Base-by-base conservation (phyloP, 352 stramenopile species). In the Phytophthora boehmeriae region DNA sequence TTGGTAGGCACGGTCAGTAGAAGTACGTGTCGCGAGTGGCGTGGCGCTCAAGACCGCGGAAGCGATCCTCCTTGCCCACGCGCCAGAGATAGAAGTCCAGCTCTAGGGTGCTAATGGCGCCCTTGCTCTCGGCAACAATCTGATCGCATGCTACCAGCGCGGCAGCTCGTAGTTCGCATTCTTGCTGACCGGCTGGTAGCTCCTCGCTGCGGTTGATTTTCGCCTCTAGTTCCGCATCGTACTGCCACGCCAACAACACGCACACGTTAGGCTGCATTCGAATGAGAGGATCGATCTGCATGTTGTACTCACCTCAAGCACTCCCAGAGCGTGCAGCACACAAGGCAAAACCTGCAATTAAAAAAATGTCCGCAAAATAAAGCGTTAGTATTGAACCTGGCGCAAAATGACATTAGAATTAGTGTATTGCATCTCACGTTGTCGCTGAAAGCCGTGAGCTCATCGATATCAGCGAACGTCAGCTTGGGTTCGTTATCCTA, bases 51-150 rank as follows among this genome's bases (percentile, higher is more conserved):
- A 92, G 51, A 10, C 64, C 36, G 2, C 86, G 83, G 57, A 90
- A 92, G 9, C 71, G 71, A 8, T 80, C 74, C 36, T 92, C 81
- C 70, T 94, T 94, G 59, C 82, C 83, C 30, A 92, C 54, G 23
- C 82, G 81, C 86, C 86, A 92, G 16, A 94, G 65, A 59, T 92
- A 94, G 16, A 63, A 81, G 64, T 86, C 80, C 8, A 94, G 52
- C 25, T 84, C 80, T 8, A 81, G 55, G 3, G 56, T 63, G n/a
- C 39, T 48, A 22, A 90, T 23, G n/a, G 67, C 69, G 17, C 80
- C 83, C 4, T 84, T 68, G 52, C 76, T 83, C 23, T 62, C 71
- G 8, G 64, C 59, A n/a, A 89, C 69, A 60, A 94, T 90, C 65
- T 82, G 56, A 10, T 92, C 80, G 10, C 76, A 86, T 2, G 86